Base-by-base conservation (phyloP, 805 yeast genomes). In the Hagleromyces aurorensis region DNA sequence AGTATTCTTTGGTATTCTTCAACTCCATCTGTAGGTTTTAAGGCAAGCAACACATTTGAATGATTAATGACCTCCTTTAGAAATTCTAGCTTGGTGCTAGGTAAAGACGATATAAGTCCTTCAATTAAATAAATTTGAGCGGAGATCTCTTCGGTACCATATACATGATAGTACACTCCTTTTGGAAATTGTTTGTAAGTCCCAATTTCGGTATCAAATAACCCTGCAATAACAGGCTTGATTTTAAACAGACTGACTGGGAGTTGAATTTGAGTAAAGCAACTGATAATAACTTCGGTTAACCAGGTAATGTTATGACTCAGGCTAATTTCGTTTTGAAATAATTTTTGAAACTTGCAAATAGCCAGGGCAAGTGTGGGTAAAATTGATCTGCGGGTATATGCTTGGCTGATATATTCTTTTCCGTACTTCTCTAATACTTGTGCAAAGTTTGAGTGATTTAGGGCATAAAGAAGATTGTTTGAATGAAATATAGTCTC, bases 1-100 rank as follows among this genome's bases (percentile, higher is more conserved):
- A 67, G 69, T 6, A 82, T 53, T 37, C 96, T 63, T 30, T 62
- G 64, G 57, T 71, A 58, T 46, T 82, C 91, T 48, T 83, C 94
- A 6, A 59, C 58, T 0, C 83, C 81, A 46, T 82, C 91, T 0
- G 73, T 69, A 23, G 71, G 63, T 45, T 69, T 74, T 17, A 57
- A 43, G 2, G 80, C 78, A 1, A 49, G 44, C 21, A 75, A 55
- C 3, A 81, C 49, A 21, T 64, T 61, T 39, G 63, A 66, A 8
- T 61, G 61, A 17, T 62, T 23, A 2, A 50, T 14, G 5, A 51
- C 30, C 3, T 34, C n/a, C 1, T 36, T 16, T 11, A 58, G 40
- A 25, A 52, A 45, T n/a, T 38, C 37, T 6, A 37, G 36, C 11
- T 45, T 48, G 22, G 54, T 50, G 2, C 9, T 12, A 6, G 32